Percentiles rank a stretch among this genome's conserved stretches.
Conservation (phyloP, 441 rosid species). For the Breynia disticha region DNA sequence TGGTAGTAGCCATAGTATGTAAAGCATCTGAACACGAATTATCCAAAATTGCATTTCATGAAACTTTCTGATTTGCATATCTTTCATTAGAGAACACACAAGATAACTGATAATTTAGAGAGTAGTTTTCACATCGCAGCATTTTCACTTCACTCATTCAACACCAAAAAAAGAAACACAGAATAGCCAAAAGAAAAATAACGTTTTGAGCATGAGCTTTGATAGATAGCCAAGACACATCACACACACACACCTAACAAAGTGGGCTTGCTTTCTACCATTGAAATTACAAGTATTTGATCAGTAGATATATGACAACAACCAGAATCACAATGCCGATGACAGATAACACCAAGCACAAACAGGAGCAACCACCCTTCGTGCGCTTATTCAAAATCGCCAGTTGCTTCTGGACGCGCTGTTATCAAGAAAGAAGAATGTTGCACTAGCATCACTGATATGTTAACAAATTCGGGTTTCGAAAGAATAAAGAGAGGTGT, state of each 20-base stretch:
- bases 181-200: slow-evolving; percentile 13
- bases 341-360: slow-evolving; percentile 74
- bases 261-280: slow-evolving; percentile 2
- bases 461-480: background rate
- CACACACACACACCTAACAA: slow-evolving; percentile 12
- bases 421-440: slow-evolving; percentile 8
- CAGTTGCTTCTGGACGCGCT: slow-evolving; percentile 90
- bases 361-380: slow-evolving; percentile 78
- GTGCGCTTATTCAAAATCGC: slow-evolving; percentile 84
- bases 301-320: slow-evolving; percentile 44
- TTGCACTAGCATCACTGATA: background rate
- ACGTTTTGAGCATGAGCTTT: slow-evolving; percentile 12
- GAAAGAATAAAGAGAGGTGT: background rate
- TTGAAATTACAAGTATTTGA: slow-evolving; percentile 54
- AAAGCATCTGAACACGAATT: too few species aligned
- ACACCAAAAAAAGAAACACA: slow-evolving; percentile 1
- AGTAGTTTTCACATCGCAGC: slow-evolving; percentile 10
- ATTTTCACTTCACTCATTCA: slow-evolving; percentile 7
- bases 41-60: too few species aligned
- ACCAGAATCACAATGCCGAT: slow-evolving; percentile 67
- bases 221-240: slow-evolving; percentile 10
- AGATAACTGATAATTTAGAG: slow-evolving; percentile 8
- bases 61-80: too few species aligned
- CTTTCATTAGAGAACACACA: background rate
- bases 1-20: too few species aligned